Base-by-base conservation (phyloP, 176 grass and related monocot genomes). In the Ananas comosus region DNA sequence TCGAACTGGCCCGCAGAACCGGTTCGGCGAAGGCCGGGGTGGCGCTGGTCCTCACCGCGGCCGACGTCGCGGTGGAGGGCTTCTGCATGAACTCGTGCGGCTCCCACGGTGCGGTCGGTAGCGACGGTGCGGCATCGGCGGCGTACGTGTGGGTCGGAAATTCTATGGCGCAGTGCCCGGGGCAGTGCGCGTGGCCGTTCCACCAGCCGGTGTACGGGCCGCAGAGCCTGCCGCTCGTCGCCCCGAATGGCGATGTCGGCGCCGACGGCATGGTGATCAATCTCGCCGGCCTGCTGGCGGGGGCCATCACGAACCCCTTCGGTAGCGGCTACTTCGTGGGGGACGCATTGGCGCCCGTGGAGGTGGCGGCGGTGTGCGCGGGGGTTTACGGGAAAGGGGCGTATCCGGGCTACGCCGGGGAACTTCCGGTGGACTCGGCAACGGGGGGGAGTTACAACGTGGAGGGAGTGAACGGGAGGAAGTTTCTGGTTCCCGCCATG, bases 151-250 rank as follows among this genome's bases (percentile, higher is more conserved):
- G 89, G 89, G 82, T 68, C 1, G 89, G 86, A 0, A 83, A 92
- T 59, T 23, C 83, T 1, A 83, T 12, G 0, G 5, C 19, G 1
- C 83, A 89, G 72, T 89, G 90, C 68, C 86, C 86, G 0, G 90
- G 83, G 0, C 78, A 94, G 53, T 94, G 91, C 69, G 83, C 83
- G 16, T 89, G 91, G 91, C 86, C 86, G 51, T 94, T 87, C 72
- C 65, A 84, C 65, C 66, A 66, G 65, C 80, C 80, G 7, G 0
- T 13, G 12, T 61, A 88, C 17, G 76, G 85, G 4, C 80, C 89
- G 1, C 74, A 79, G 21, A 21, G 66, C 22, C 12, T 64, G 48
- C 70, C 80, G 28, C 73, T 89, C 2, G 77, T 49, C 2, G 50
- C 82, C 1, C 86, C 79, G 0, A 92, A 72, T 64, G 85, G 70